Conservation (phyloP, 2,329 filamentous ascomycete species). For the Coniochaeta prunicola region DNA sequence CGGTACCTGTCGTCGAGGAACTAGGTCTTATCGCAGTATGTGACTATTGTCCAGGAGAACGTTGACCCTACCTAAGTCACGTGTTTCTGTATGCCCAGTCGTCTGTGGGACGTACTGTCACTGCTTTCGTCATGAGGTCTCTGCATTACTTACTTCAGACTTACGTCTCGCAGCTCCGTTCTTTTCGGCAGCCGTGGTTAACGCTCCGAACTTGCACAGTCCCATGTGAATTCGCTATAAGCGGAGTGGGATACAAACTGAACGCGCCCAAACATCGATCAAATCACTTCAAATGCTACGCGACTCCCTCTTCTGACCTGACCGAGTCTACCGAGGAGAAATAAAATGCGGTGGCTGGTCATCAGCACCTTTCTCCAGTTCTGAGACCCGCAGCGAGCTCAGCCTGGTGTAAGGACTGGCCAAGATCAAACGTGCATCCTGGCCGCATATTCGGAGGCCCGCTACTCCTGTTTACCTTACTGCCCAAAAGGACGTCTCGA, state of each 20-base stretch:
- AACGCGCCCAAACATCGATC: background rate
- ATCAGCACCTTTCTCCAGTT: background rate
- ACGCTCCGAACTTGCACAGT: background rate
- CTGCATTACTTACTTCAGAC: background rate
- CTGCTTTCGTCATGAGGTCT: background rate
- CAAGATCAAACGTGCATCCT: conserved; percentile 13
- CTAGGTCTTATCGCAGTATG: background rate
- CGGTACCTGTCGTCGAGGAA: background rate
- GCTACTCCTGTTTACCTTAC: conserved; percentile 15
- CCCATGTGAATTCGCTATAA: background rate
- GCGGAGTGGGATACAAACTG: background rate
- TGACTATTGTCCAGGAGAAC: background rate
- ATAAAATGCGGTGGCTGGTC: conserved; percentile 3
- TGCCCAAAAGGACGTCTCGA: conserved; percentile 10
- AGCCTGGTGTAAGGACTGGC: conserved; percentile 5
- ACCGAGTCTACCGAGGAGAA: background rate
- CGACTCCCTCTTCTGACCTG: background rate
- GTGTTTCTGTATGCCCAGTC: background rate
- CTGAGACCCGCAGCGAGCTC: conserved; percentile 1
- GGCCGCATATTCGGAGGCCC: conserved; percentile 21
- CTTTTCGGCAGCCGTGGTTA: background rate
- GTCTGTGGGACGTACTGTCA: background rate
- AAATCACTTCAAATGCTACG: background rate
- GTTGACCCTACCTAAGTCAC: background rate
- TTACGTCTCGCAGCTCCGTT: background rate